phyloP scores from a whole-genome alignment of 495 filamentous ascomycete genomes.

The Penicillium ochrochloron region DNA sequence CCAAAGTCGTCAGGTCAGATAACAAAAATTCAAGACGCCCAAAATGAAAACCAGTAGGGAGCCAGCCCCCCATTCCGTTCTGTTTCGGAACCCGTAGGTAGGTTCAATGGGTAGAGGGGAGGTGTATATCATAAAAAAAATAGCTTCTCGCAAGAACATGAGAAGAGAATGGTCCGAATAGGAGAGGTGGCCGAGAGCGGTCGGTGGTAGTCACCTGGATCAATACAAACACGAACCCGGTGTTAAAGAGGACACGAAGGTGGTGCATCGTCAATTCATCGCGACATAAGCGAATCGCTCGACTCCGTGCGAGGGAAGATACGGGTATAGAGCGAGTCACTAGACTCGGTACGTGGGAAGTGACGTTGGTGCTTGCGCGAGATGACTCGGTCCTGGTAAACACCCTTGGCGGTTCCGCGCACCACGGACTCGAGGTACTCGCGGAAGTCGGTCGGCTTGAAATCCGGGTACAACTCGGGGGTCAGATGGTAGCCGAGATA shows the following conservation, averaged over 20 bases:
- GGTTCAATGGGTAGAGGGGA: constrained; percentile 15
- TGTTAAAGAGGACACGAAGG: constrained; percentile 9
- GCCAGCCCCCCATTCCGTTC: constrained; percentile 8
- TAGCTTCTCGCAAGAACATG: not conserved
- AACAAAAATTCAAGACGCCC: constrained; percentile 18
- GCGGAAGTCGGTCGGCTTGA: constrained; percentile 46
- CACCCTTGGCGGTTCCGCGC: constrained; percentile 47
- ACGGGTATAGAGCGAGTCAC: constrained; percentile 48
- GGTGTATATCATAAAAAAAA: constrained; percentile 11
- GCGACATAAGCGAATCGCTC: constrained; percentile 49
- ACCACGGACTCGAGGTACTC: constrained; percentile 49
- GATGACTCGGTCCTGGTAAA: constrained; percentile 50
- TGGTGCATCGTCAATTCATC: constrained; percentile 31
- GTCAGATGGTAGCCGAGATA: constrained; percentile 63
- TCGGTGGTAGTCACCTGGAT: constrained; percentile 19
- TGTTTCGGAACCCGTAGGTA: not conserved
- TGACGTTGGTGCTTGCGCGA: constrained; percentile 49
- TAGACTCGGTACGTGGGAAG: constrained; percentile 51
- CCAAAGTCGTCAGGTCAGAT: constrained; percentile 17
- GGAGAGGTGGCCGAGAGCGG: not conserved
- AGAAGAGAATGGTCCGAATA: not conserved
- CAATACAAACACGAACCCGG: constrained; percentile 16
- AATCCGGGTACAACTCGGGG: constrained; percentile 61
- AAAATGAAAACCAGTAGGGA: constrained; percentile 27
- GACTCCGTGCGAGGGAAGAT: constrained; percentile 51